Evolutionary conservation across 2,329 filamentous ascomycete genomes (phyloP).

Genomic region (Trichoderma arundinaceum): DNA sequence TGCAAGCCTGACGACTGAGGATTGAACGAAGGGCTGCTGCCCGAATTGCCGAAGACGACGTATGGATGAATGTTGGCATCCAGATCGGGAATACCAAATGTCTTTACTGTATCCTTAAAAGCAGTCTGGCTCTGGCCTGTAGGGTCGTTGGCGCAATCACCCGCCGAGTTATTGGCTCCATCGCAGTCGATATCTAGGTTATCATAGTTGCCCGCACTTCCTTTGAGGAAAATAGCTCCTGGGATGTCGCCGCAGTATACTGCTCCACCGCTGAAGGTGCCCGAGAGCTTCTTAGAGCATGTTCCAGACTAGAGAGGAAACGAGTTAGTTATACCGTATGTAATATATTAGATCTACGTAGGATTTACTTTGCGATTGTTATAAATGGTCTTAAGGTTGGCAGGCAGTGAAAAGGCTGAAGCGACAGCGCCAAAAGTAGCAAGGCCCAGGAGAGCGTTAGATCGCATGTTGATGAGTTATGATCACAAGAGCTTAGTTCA

Average conservation of each 20-base stretch:
- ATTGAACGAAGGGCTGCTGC: conserved; percentile 23
- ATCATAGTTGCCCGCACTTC: conserved; percentile 31
- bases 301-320: conserved; percentile 40
- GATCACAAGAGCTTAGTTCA: background rate
- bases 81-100: conserved; percentile 28
- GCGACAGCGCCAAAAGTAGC: conserved; percentile 32
- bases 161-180: conserved; percentile 30
- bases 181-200: conserved; percentile 32
- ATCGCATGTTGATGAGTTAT: conserved; percentile 24
- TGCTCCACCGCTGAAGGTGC: conserved; percentile 31
- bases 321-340: background rate
- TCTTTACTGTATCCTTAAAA: conserved; percentile 28
- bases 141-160: conserved; percentile 31
- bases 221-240: conserved; percentile 42
- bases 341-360: background rate
- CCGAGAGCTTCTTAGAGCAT: conserved; percentile 36
- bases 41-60: conserved; percentile 30
- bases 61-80: conserved; percentile 32
- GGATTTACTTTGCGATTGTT: conserved; percentile 30
- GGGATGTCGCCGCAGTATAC: conserved; percentile 44
- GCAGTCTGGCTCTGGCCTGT: conserved; percentile 29
- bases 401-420: conserved; percentile 31
- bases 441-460: conserved; percentile 24
- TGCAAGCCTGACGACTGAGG: conserved; percentile 16
- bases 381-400: conserved; percentile 33